These are phyloP conservation scores for Fusarium paranaense DNA, from an alignment of 2,329 filamentous ascomycete genomes.

Conservation along the genomic window DNA sequence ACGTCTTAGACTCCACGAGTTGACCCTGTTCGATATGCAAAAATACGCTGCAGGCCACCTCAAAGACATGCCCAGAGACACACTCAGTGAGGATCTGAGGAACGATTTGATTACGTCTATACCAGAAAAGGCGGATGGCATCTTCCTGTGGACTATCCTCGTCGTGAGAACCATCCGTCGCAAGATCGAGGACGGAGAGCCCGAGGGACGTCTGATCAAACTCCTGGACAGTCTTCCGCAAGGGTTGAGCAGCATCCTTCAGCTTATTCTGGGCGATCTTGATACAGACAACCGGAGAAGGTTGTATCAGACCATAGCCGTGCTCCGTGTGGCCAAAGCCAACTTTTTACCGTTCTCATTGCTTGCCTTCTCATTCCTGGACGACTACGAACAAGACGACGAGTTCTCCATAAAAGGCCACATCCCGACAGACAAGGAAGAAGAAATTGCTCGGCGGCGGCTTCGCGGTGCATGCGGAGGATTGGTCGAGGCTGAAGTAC, in stretches of 20 bases:
- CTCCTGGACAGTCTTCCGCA: background rate
- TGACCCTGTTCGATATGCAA: slow-evolving; percentile 6
- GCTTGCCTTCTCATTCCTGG: slow-evolving; percentile 2
- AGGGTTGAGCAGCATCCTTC: background rate
- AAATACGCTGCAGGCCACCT: background rate
- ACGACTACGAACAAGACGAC: background rate
- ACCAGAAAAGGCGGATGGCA: background rate
- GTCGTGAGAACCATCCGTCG: background rate
- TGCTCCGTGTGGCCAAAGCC: background rate
- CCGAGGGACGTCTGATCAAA: background rate
- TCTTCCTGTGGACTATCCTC: background rate
- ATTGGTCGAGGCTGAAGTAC: background rate
- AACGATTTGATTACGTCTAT: background rate
- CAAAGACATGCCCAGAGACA: background rate
- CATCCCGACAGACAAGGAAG: background rate
- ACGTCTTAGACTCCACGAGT: background rate
- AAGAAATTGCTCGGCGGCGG: background rate
- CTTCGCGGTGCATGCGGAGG: slow-evolving; percentile 1
- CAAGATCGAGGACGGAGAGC: background rate
- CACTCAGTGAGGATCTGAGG: background rate
- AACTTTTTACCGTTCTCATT: background rate
- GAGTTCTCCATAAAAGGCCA: background rate
- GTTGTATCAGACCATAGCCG: background rate
- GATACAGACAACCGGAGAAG: background rate
- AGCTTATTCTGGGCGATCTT: background rate